Base-by-base conservation (phyloP, 2,329 filamentous ascomycete genomes). In the Epichloe amarillans region DNA sequence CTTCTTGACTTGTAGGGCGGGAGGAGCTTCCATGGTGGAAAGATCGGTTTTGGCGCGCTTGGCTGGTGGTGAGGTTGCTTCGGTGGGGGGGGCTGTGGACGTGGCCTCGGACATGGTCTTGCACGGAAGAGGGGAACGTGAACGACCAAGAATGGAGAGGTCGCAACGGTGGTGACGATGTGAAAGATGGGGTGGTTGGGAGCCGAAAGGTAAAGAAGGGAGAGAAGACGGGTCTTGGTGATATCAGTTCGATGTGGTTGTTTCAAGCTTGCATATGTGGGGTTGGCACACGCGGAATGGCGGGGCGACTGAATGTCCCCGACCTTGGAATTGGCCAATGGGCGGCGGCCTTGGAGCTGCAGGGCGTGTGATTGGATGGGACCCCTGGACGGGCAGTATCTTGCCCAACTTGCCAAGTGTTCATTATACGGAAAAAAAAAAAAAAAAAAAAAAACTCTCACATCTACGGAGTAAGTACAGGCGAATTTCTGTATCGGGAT, bases 1-100 rank as follows among this genome's bases (percentile, higher is more conserved):
- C 69, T 94, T 89, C 76, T 96, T 91, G 69, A 98, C 82, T 55
- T 88, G 79, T 48, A 95, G 77, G 3, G 83, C 72, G n/a, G 83
- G 82, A 3, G 67, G 60, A 44, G 67, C 64, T 51, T 69, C 64
- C 59, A 71, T 66, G 52, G 65, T 61, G 49, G 64, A 61, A 43
- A 58, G 51, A 53, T 64, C 56, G 45, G 80, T 80, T 74, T 89
- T 93, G 61, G 85, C 77, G 63, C 88, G 82, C 73, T 95, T 95
- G 46, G 87, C 76, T 26, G 87, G 80, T 30, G 88, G 88, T 8
- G 86, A 90, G 52, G 77, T 76, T 7, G 47, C 26, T 35, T 55
- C 79, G 45, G 82, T 76, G 45, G 43, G 23, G 19, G 30, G 19
- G 15, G 19, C 15, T 11, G 39, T 45, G 17, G 42, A 30, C 19